Base-by-base conservation (phyloP, 2,329 filamentous ascomycete genomes). In the Hypoxylon sp. region DNA sequence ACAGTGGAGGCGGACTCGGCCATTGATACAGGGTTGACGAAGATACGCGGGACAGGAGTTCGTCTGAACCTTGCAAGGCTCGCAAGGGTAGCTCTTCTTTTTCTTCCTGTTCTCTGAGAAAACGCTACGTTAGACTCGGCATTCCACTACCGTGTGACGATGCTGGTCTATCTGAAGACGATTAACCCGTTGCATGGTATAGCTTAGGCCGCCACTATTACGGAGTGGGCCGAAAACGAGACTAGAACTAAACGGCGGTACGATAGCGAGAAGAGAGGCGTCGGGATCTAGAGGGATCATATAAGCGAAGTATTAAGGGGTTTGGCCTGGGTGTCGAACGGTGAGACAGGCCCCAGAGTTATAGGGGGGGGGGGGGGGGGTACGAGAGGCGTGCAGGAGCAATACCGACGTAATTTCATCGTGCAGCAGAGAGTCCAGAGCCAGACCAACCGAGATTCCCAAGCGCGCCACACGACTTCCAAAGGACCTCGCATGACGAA, bases 351-450 rank as follows among this genome's bases (percentile, higher is more conserved):
- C 43, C 55, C 48, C 33, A 52, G 38, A 41, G 35, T 52, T 35
- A 35, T n/a, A 15, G 31, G 31, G 27, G 59, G 51, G 41, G 20
- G 20, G 31, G 48, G 54, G n/a, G n/a, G n/a, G n/a, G n/a, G n/a
- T n/a, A n/a, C n/a, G n/a, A n/a, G n/a, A n/a, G n/a, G n/a, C n/a
- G 54, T 65, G 59, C 62, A 63, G 62, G 57, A 56, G 62, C 60
- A 65, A 65, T 65, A 65, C 62, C 62, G 59, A 65, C 42, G 62
- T 48, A 65, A 65, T 65, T 65, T 65, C 56, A 65, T 65, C 58
- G 62, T 65, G 62, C 62, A 65, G 62, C 53, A 51, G 53, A 51
- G 53, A 55, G 48, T 58, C 55, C 51, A 62, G 54, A 63, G 54
- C 40, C 33, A 45, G 54, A n/a, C n/a, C 27, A 38, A 55, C 50